Evolutionary conservation across 1,284 basidiomycete species (phyloP), one percentile per base, ranked within the genome.

Genomic region (Irpex lacteus): DNA sequence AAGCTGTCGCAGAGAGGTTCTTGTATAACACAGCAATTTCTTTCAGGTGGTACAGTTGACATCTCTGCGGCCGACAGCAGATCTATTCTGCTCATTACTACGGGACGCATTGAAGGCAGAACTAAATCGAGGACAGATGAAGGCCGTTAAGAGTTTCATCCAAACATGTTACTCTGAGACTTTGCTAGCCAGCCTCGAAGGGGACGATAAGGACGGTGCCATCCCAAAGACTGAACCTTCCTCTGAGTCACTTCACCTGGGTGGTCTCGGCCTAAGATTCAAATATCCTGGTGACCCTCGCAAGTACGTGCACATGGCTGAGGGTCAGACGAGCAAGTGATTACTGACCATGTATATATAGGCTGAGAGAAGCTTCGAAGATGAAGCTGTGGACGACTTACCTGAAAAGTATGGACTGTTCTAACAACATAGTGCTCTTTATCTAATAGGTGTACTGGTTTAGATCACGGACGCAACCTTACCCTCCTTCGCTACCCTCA

Each of bases 341-440:
- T 40, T 56, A 4, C 8, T 34, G 57, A 21, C 47, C 7, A 34
- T 50, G 44, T 13, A 32, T 47, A 56, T 15, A 6, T 70, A 95
- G 92, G 77, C 82, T 98, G 67, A 87, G 97, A 37, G 98, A 99
- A 78, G 94, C 95, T 63, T 98, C 95, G 52, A 99, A 99, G 78
- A 90, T 98, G 71, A 98, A 98, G 76, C 85, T 99, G 11, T 99
- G 98, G 98, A 91, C 90, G 19, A 87, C 89, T 63, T 99, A 99
- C 76, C 83, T 97, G 47, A 82, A 85, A 70, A 81, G 94, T 96
- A 71, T 66, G 86, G 70, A n/a, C 8, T 54, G 13, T 2, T 4
- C 8, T 18, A 32, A 18, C 57, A 18, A 9, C 32, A 19, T 44
- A 9, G 21, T 8, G 18, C n/a, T 6, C 15, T n/a, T 2, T 11